Evolutionary conservation across 371 early-diverging fungal genomes (phyloP).

Genomic region (Lichtheimia ornata): DNA sequence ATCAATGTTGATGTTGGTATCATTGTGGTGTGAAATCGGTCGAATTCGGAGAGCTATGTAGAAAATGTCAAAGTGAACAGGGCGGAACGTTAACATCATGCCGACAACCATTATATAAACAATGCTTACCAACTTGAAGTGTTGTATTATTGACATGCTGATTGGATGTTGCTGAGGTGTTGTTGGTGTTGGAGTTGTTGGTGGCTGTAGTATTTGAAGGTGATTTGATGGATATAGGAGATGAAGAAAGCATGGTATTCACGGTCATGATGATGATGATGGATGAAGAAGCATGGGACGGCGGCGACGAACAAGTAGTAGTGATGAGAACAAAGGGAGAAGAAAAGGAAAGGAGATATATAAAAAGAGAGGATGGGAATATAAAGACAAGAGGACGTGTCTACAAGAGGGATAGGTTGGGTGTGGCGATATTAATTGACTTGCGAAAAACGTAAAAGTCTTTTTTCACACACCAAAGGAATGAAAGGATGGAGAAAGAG

Average conservation of each 20-base stretch:
- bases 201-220: background rate
- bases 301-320: background rate
- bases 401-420: no score
- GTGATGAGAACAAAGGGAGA: background rate
- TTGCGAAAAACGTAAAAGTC: no score
- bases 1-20: constrained; percentile 2
- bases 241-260: background rate
- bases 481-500: no score
- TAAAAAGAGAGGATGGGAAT: constrained; percentile 1
- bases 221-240: no score
- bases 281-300: background rate
- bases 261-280: background rate
- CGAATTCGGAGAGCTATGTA: constrained; percentile 14
- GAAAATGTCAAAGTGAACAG: background rate
- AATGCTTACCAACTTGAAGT: background rate
- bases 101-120: background rate
- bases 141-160: background rate
- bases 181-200: background rate
- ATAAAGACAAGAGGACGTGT: background rate
- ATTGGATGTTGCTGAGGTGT: background rate
- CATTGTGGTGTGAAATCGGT: constrained; percentile 1
- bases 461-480: no score
- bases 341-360: constrained; percentile 1
- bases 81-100: background rate
- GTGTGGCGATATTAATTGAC: no score